A percentile compares a stretch with the other conserved stretches of the same genome.
Conservation (phyloP, 805 yeast genomes). For the Hemisphaericaspora nanyangensis region DNA sequence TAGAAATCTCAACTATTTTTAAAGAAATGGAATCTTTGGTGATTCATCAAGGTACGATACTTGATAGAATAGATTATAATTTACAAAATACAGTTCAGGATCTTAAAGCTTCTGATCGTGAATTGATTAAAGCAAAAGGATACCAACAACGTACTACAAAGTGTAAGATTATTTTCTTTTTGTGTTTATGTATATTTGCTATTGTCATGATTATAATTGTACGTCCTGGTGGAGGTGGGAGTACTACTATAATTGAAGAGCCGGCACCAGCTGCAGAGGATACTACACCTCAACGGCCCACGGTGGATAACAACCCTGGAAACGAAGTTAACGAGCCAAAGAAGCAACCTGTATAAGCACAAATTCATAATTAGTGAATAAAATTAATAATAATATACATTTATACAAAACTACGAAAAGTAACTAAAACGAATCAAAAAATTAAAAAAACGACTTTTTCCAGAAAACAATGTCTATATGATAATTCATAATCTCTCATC, state of each 20-base stretch:
- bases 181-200: conserved; percentile 67
- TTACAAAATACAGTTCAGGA: conserved; percentile 75
- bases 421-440: too few relatives aligned
- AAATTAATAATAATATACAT: too few relatives aligned
- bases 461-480: too few relatives aligned
- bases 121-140: conserved; percentile 67
- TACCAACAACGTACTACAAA: conserved; percentile 89
- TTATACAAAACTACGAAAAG: too few relatives aligned
- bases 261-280: conserved; percentile 26
- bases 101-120: conserved; percentile 72
- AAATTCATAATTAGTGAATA: too few relatives aligned
- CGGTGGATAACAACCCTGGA: not conserved
- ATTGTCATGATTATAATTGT: conserved; percentile 66
- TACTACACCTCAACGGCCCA: not conserved
- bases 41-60: conserved; percentile 90
- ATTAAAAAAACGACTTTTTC: too few relatives aligned
- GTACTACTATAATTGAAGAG: conserved; percentile 11
- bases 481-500: too few relatives aligned
- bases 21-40: conserved; percentile 89
- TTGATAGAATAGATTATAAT: conserved; percentile 93
- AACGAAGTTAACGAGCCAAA: not conserved
- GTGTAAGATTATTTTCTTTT: conserved; percentile 78
- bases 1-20: conserved; percentile 90
- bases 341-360: too few relatives aligned
- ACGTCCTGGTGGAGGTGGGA: conserved; percentile 44